These are phyloP conservation scores for Chondrus crispus DNA, from an alignment of 23 red algal species.

Conservation along the genomic window DNA sequence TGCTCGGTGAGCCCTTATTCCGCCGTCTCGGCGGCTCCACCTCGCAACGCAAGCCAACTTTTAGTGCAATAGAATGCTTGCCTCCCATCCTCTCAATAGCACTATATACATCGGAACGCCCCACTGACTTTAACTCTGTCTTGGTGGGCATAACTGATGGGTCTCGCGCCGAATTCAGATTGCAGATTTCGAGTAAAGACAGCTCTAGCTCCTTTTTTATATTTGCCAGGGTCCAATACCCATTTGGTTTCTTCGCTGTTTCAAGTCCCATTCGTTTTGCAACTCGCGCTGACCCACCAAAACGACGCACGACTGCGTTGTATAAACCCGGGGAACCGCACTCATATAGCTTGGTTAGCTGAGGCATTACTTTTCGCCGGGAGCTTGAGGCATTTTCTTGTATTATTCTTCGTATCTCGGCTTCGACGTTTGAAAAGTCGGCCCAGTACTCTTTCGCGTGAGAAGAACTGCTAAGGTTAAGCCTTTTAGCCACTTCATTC, in stretches of 20 bases:
- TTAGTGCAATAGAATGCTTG: no score
- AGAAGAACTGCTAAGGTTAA: neutral
- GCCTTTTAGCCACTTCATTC: neutral
- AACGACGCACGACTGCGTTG: neutral
- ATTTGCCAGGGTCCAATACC: neutral
- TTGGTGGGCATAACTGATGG: neutral
- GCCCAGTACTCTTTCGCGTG: constrained; percentile 2
- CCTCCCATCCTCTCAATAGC: neutral
- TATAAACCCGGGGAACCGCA: constrained; percentile 10
- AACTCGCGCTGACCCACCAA: neutral
- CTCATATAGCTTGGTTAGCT: neutral
- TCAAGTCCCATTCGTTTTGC: neutral
- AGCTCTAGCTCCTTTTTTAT: neutral
- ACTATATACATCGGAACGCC: neutral
- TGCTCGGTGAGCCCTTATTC: no score
- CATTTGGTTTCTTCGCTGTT: neutral
- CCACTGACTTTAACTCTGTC: neutral
- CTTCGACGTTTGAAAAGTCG: neutral
- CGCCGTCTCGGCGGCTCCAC: no score
- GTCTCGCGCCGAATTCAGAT: neutral
- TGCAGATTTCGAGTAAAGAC: neutral
- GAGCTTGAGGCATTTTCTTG: neutral
- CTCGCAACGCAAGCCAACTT: no score
- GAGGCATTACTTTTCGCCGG: neutral
- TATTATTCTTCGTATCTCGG: neutral